These are phyloP conservation scores for Begonia peltatifolia DNA, from an alignment of 306 rosid genomes.

Conservation along the genomic window DNA sequence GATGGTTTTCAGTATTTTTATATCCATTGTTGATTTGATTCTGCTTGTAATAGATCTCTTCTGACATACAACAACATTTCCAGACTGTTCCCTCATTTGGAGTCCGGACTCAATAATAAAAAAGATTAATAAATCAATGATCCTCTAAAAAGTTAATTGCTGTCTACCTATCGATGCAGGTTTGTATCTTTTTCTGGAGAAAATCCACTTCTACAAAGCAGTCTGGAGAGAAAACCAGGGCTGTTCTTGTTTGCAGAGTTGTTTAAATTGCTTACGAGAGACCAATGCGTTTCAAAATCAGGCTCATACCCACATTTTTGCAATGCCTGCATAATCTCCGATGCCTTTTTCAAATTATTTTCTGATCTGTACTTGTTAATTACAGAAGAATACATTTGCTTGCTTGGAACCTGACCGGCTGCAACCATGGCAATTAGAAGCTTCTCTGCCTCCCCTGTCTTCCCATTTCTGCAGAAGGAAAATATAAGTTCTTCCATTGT, in stretches of 20 bases:
- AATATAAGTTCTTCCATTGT: conserved; percentile 38
- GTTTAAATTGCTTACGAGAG: conserved; percentile 63
- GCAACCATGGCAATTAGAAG: conserved; percentile 30
- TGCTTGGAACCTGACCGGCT: conserved; percentile 26
- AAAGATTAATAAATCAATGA: too few relatives aligned
- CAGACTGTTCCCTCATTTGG: too few relatives aligned
- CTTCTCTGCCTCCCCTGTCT: conserved; percentile 55
- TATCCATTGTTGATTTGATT: too few relatives aligned
- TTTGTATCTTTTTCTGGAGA: conserved; percentile 12
- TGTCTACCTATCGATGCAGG: too few relatives aligned
- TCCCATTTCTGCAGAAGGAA: conserved; percentile 37
- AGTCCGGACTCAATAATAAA: too few relatives aligned
- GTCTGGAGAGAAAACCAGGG: conserved; percentile 57
- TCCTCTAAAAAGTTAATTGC: too few relatives aligned
- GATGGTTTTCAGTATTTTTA: too few relatives aligned
- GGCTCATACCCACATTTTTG: conserved; percentile 64
- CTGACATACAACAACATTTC: too few relatives aligned
- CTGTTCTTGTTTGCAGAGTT: conserved; percentile 19
- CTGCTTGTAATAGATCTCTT: too few relatives aligned
- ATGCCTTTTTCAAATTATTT: conserved; percentile 50
- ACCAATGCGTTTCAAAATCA: conserved; percentile 88
- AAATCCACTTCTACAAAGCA: conserved; percentile 69
- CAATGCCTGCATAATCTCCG: conserved; percentile 62
- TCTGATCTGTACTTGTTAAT: conserved; percentile 34
- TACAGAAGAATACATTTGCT: conserved; percentile 37